A percentile compares a stretch with the other conserved stretches of the same genome.
phyloP scores from a whole-genome alignment of 2,329 filamentous ascomycete species.

The Microdochium paspali region DNA sequence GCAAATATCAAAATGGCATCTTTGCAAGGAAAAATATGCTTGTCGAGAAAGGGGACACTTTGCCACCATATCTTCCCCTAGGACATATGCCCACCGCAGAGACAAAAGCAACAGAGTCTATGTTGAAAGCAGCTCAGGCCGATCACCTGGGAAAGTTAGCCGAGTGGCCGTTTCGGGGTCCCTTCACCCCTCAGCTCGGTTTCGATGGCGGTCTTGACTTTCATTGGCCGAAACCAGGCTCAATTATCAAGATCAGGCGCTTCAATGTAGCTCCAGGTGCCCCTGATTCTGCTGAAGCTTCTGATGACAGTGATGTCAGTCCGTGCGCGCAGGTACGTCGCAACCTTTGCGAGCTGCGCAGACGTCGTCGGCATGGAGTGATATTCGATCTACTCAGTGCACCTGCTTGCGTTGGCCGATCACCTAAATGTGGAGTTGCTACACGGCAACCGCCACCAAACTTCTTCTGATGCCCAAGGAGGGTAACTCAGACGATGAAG shows the following conservation, averaged over 20 bases:
- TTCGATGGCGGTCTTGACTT: conserved; percentile 35
- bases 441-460: too few relatives aligned
- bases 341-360: neutral
- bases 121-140: conserved; percentile 15
- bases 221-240: conserved; percentile 14
- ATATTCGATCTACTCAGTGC: too few relatives aligned
- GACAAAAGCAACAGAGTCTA: conserved; percentile 26
- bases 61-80: conserved; percentile 21
- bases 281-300: neutral
- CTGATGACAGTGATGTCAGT: neutral
- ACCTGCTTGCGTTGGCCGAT: too few relatives aligned
- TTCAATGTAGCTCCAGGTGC: neutral
- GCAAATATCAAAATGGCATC: conserved; percentile 28
- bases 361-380: too few relatives aligned
- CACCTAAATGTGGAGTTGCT: too few relatives aligned
- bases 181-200: conserved; percentile 34
- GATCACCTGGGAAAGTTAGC: conserved; percentile 14
- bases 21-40: conserved; percentile 33
- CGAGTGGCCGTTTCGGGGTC: conserved; percentile 26
- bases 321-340: neutral
- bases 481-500: too few relatives aligned
- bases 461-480: too few relatives aligned
- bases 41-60: conserved; percentile 18
- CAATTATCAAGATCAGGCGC: conserved; percentile 1
- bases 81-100: conserved; percentile 31